Conservation (phyloP, 2,329 filamentous ascomycete species). For the Exophiala viscosa region DNA sequence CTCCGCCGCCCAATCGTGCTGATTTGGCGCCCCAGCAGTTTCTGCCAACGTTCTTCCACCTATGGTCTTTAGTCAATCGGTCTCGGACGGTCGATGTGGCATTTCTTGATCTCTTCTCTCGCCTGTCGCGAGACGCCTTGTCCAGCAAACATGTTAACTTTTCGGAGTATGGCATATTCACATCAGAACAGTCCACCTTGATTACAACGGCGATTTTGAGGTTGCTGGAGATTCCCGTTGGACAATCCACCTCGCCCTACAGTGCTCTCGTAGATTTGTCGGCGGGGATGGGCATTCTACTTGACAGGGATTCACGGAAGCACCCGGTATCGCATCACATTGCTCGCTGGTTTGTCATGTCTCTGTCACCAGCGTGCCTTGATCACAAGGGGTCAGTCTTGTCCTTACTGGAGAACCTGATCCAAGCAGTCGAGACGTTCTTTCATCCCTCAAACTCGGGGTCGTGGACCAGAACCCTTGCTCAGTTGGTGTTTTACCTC, state of each 20-base stretch:
- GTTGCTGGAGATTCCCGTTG: conserved; percentile 90
- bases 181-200: conserved; percentile 81
- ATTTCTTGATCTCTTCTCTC: conserved; percentile 85
- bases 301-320: conserved; percentile 91
- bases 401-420: conserved; percentile 79
- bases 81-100: conserved; percentile 83
- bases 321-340: conserved; percentile 90
- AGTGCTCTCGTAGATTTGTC: conserved; percentile 73
- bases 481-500: conserved; percentile 86
- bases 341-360: conserved; percentile 88
- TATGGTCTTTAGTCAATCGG: conserved; percentile 90
- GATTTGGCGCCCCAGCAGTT: conserved; percentile 85
- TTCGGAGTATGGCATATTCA: conserved; percentile 84
- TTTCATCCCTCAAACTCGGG: conserved; percentile 98
- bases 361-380: conserved; percentile 78
- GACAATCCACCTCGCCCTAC: conserved; percentile 91
- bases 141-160: conserved; percentile 72
- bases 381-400: conserved; percentile 75
- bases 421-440: conserved; percentile 95
- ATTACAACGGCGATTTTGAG: conserved; percentile 90
- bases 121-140: conserved; percentile 79
- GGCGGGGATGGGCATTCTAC: conserved; percentile 75
- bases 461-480: conserved; percentile 81
- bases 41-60: conserved; percentile 88
- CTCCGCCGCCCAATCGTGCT: conserved; percentile 65